Evolutionary conservation across 306 rosid species (phyloP).

Genomic region (Urtica urens): DNA sequence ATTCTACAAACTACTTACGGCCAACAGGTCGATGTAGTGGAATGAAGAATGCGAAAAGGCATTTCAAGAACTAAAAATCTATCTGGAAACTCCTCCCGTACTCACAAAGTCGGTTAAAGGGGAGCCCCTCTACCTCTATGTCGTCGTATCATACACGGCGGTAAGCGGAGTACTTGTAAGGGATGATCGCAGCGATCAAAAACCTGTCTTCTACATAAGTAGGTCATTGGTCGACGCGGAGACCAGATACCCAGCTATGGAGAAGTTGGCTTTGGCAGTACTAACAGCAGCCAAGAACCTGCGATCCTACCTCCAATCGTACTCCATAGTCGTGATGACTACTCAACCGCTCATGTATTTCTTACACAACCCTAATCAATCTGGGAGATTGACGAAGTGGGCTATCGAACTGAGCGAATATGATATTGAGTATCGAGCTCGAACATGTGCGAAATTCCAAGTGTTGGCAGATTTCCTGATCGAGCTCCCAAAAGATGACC

Average conservation of each 20-base stretch:
- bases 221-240: neutral
- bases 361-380: neutral
- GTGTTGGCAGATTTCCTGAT: neutral
- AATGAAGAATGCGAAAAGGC: too few relatives aligned
- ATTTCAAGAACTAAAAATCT: too few relatives aligned
- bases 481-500: too few relatives aligned
- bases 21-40: too few relatives aligned
- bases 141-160: too few relatives aligned
- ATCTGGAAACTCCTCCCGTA: too few relatives aligned
- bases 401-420: too few relatives aligned
- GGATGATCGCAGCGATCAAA: neutral
- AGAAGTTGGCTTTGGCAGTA: neutral
- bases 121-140: too few relatives aligned
- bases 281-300: neutral
- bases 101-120: too few relatives aligned
- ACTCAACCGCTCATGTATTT: neutral
- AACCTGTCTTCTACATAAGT: neutral
- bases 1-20: neutral
- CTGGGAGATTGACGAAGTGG: neutral
- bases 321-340: neutral
- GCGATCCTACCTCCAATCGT: neutral
- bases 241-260: too few relatives aligned
- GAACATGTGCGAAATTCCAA: neutral
- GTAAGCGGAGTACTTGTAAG: too few relatives aligned
- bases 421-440: neutral